A percentile compares a stretch with the other conserved stretches of the same genome.
Evolutionary conservation across 306 rosid genomes (phyloP).

Genomic region (Morella rubra): DNA sequence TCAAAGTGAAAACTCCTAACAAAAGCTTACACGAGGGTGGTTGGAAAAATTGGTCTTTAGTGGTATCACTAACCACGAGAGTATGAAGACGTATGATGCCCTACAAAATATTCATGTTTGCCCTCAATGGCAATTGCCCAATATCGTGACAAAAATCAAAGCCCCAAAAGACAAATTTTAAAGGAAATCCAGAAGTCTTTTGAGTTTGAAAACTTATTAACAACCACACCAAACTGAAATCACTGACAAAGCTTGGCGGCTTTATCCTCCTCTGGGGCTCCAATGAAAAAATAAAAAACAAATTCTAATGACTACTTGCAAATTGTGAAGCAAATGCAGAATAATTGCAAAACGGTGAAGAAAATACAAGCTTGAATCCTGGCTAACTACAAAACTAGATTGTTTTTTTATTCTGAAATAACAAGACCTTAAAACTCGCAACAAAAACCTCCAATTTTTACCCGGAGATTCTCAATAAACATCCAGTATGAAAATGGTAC

Average conservation of each 20-base stretch:
- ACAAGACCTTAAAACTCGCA: not conserved
- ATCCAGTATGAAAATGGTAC: not conserved
- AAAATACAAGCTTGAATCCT: not conserved
- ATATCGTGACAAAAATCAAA: not conserved
- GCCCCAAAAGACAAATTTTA: not conserved
- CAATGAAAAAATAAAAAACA: not conserved
- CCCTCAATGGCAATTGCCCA: not conserved
- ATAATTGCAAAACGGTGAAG: not conserved
- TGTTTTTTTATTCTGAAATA: not conserved
- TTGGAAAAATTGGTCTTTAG: not conserved
- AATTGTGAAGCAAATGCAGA: not conserved
- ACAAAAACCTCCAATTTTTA: not conserved
- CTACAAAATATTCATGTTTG: not conserved
- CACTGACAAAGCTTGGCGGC: not conserved
- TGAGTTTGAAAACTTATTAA: not conserved
- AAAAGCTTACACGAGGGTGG: not conserved
- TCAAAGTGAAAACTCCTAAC: not conserved
- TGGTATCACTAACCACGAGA: not conserved
- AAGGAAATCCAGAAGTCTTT: not conserved
- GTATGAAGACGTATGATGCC: not conserved
- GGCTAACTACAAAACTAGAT: not conserved
- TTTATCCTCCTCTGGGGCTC: not conserved
- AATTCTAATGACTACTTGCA: no score
- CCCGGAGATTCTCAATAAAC: constrained; percentile 2
- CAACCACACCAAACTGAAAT: not conserved